phyloP scores from a whole-genome alignment of 2,329 filamentous ascomycete species.

The Aspergillus sp. region DNA sequence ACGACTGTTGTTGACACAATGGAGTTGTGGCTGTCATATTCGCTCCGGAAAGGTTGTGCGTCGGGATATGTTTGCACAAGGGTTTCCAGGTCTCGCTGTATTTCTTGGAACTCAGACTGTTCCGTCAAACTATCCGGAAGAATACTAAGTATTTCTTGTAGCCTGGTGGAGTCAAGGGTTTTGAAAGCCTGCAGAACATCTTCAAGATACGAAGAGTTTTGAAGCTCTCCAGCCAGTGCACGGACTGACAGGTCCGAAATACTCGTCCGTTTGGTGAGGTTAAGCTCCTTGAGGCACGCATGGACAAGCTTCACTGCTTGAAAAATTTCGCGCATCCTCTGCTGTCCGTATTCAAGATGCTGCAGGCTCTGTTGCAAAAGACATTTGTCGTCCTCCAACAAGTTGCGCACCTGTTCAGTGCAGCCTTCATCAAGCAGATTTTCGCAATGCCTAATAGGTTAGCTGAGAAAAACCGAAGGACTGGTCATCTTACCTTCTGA shows the following conservation, averaged over 20 bases:
- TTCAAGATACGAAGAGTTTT: constrained; percentile 49
- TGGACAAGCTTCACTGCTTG: constrained; percentile 28
- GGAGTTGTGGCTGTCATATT: constrained; percentile 66
- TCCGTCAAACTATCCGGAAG: constrained; percentile 35
- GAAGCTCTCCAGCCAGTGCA: constrained; percentile 52
- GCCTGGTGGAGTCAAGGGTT: constrained; percentile 51
- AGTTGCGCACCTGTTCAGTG: constrained; percentile 33
- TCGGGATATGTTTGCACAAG: constrained; percentile 48
- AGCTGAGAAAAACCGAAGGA: constrained; percentile 6
- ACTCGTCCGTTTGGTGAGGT: constrained; percentile 27
- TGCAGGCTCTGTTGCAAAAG: constrained; percentile 44
- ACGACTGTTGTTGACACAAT: constrained; percentile 58
- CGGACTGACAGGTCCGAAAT: constrained; percentile 37
- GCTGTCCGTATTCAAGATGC: constrained; percentile 39
- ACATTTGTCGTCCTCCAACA: constrained; percentile 51
- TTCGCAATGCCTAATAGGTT: constrained; percentile 38
- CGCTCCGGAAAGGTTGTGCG: constrained; percentile 62
- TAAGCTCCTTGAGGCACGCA: constrained; percentile 25
- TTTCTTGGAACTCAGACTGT: constrained; percentile 34
- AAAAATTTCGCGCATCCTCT: constrained; percentile 38
- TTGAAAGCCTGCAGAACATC: constrained; percentile 53
- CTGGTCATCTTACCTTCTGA: constrained; percentile 40
- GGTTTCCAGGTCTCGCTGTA: constrained; percentile 47
- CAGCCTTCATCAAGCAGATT: constrained; percentile 38
- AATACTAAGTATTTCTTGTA: constrained; percentile 40